Evolutionary conservation across 2,329 filamentous ascomycete genomes (phyloP), one percentile per base, ranked within the genome.

Genomic region (Colletotrichum acutatum): DNA sequence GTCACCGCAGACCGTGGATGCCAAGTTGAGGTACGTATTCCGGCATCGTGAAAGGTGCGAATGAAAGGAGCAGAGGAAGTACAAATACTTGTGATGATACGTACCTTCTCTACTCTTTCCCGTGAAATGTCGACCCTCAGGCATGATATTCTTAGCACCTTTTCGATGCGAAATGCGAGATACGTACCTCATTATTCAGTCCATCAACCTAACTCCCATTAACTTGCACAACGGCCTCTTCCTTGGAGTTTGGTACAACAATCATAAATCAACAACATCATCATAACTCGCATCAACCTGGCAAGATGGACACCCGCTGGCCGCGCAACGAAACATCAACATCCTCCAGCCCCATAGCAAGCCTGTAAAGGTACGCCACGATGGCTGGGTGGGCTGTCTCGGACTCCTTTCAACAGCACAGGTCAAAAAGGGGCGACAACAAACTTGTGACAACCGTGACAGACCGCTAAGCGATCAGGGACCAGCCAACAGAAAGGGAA

Each of bases 201-300:
- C 56, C 60, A 49, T 49, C 42, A 49, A 19, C 42, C 32, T 34
- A 49, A 49, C 19, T 49, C 19, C 19, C 42, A n/a, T 49, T 19
- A 42, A 22, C 11, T 11, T 49, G 42, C 42, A 49, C 42, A 19
- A 49, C 42, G 19, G 8, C 22, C 42, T 49, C 19, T 49, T 22
- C 42, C 19, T 49, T 8, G 42, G 42, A 22, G 42, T 49, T 49
- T 49, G 19, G 42, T 49, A 49, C 8, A n/a, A 22, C 42, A 49
- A 49, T 49, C 19, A n/a, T 11, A 49, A 22, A 30, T 30, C 16
- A 52, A 30, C 22, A 37, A 42, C 62, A 57, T 42, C 49, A 37
- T 34, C 66, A 63, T 30, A 65, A 70, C 60, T 72, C 60, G 71
- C 66, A 66, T 56, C 60, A 72, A 56, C 71, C 71, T 34, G 59